A percentile compares a stretch with the other conserved stretches of the same genome.
Conservation (phyloP, 352 stramenopile species). For the Phytophthora sojae region DNA sequence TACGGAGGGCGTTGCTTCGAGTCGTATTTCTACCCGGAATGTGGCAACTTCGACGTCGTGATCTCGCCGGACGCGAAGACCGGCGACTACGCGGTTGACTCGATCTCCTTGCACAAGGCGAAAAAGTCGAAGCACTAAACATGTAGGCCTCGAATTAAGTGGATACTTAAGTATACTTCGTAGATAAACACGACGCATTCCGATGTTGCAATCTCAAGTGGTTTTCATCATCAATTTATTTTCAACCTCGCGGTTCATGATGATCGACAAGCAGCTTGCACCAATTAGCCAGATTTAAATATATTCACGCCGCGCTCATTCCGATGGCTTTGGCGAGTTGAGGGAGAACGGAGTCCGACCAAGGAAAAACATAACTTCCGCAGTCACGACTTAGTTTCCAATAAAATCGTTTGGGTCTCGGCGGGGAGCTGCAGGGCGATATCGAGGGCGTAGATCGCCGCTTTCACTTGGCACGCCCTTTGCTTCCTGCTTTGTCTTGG, state of each 20-base stretch:
- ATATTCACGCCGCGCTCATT: too few species aligned
- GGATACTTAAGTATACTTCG: too few species aligned
- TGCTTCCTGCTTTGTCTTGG: slow-evolving; percentile 21
- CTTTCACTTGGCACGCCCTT: background rate
- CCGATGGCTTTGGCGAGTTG: too few species aligned
- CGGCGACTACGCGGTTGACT: background rate
- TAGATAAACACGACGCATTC: too few species aligned
- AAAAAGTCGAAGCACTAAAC: background rate
- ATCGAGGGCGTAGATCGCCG: slow-evolving; percentile 5
- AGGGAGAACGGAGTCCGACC: too few species aligned
- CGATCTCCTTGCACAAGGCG: background rate
- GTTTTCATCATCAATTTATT: too few species aligned
- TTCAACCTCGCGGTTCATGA: too few species aligned
- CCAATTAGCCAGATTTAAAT: too few species aligned
- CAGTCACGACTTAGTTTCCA: background rate
- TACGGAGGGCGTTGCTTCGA: background rate
- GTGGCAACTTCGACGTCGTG: slow-evolving; percentile 1
- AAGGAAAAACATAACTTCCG: too few species aligned
- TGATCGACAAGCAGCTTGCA: too few species aligned
- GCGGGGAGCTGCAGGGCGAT: background rate
- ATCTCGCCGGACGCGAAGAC: background rate
- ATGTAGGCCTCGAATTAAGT: too few species aligned
- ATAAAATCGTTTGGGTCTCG: background rate
- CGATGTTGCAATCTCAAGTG: too few species aligned
- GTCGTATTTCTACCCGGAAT: background rate